Evolutionary conservation across 108 stramenopile genomes (phyloP).

Genomic region (Skeletonema costatum): DNA sequence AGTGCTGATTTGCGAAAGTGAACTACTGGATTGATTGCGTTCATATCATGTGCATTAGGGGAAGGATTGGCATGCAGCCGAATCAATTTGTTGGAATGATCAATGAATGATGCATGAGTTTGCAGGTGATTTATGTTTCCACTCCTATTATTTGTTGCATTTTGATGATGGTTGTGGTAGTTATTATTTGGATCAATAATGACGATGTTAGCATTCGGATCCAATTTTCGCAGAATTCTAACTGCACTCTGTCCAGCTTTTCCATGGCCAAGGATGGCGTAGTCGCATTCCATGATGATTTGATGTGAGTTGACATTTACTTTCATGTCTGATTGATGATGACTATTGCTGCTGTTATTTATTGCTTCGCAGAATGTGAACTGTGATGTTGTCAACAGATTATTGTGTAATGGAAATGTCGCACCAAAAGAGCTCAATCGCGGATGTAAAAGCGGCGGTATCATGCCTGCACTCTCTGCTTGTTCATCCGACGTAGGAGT

Average conservation of each 20-base stretch:
- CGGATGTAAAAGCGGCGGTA: background rate
- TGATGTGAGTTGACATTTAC: background rate
- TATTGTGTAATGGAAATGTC: background rate
- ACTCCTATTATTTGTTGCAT: background rate
- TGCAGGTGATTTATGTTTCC: constrained; percentile 11
- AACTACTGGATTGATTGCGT: constrained; percentile 13
- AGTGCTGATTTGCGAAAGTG: constrained; percentile 74
- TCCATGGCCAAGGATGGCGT: constrained; percentile 37
- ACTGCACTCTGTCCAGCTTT: constrained; percentile 44
- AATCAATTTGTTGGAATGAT: constrained; percentile 32
- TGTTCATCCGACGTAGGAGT: background rate
- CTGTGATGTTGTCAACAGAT: background rate
- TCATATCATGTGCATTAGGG: background rate
- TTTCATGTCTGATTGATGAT: background rate
- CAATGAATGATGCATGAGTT: constrained; percentile 24
- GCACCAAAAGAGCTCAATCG: background rate
- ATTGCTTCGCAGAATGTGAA: background rate
- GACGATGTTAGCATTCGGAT: constrained; percentile 35
- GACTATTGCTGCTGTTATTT: background rate
- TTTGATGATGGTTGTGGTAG: background rate
- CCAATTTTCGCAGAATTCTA: constrained; percentile 25
- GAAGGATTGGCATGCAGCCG: constrained; percentile 3
- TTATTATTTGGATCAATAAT: constrained; percentile 38
- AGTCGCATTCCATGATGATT: constrained; percentile 32
- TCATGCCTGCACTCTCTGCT: background rate